Evolutionary conservation across 208 protist species (phyloP).

Genomic region (Dictyostelium gargantuum): DNA sequence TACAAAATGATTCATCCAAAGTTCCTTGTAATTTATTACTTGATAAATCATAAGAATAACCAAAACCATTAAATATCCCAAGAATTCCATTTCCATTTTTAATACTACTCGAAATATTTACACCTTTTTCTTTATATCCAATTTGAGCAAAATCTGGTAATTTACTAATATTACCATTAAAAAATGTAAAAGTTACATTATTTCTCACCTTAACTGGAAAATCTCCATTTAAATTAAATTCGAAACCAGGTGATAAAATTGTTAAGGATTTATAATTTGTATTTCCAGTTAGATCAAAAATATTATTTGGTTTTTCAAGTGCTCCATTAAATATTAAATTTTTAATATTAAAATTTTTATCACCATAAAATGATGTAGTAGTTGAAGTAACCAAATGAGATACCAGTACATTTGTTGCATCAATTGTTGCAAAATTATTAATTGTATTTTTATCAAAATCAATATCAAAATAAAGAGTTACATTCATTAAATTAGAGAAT

Average conservation of each 20-base stretch:
- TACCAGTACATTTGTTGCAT: not conserved
- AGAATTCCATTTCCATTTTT: not conserved
- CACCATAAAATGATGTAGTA: not conserved
- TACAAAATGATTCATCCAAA: not conserved
- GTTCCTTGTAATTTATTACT: not conserved
- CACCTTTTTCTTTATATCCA: not conserved
- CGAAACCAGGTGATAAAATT: not conserved
- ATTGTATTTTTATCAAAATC: not conserved
- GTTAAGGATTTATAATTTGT: not conserved
- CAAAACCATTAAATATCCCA: not conserved
- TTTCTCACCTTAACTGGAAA: not conserved
- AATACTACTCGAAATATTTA: not conserved
- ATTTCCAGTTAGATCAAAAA: not conserved
- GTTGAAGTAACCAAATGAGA: not conserved
- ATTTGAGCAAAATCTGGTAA: not conserved
- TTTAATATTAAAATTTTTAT: not conserved
- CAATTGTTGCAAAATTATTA: not conserved
- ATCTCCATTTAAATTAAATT: not conserved
- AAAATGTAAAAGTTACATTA: not conserved
- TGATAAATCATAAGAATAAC: not conserved
- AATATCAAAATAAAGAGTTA: not conserved
- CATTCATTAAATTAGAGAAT: not conserved
- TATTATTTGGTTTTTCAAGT: not conserved
- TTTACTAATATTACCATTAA: not conserved
- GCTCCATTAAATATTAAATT: not conserved